phyloP scores from a whole-genome alignment of 371 early-diverging fungal species.

The Conidiobolus incongruus region DNA sequence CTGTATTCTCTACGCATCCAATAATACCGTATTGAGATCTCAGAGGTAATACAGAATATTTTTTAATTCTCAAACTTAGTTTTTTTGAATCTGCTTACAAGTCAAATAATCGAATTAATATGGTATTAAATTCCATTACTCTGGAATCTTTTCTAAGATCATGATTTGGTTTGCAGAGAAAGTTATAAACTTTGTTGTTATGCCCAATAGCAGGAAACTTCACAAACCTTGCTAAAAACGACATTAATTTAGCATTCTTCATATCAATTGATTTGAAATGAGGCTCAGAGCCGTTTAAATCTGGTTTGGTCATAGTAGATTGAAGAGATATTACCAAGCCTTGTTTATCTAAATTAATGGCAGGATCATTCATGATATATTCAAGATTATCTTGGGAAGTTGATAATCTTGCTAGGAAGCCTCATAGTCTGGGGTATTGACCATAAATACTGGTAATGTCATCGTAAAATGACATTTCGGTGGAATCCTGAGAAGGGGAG shows the following conservation, averaged over 20 bases:
- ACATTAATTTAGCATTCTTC: conserved; percentile 49
- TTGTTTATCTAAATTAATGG: background rate
- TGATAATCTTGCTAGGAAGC: background rate
- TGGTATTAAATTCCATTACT: conserved; percentile 80
- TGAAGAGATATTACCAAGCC: no score
- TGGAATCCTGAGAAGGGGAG: background rate
- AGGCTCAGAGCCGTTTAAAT: background rate
- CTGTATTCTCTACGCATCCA: conserved; percentile 81
- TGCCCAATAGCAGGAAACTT: conserved; percentile 59
- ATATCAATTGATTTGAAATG: background rate
- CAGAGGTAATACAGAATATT: conserved; percentile 89
- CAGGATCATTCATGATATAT: background rate
- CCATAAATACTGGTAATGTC: background rate
- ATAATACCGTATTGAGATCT: conserved; percentile 89
- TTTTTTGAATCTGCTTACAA: conserved; percentile 42
- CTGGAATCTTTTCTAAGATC: conserved; percentile 95
- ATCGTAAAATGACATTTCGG: background rate
- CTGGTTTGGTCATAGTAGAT: background rate
- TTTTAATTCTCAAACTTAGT: conserved; percentile 64
- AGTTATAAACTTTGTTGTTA: conserved; percentile 64
- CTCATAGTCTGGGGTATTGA: background rate
- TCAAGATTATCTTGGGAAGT: background rate
- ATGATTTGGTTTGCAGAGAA: conserved; percentile 92
- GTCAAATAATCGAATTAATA: conserved; percentile 76
- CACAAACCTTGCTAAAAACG: conserved; percentile 76